A percentile compares a stretch with the other conserved stretches of the same genome.
phyloP scores from a whole-genome alignment of 768 basidiomycete genomes.

The Coprinopsis sp. region DNA sequence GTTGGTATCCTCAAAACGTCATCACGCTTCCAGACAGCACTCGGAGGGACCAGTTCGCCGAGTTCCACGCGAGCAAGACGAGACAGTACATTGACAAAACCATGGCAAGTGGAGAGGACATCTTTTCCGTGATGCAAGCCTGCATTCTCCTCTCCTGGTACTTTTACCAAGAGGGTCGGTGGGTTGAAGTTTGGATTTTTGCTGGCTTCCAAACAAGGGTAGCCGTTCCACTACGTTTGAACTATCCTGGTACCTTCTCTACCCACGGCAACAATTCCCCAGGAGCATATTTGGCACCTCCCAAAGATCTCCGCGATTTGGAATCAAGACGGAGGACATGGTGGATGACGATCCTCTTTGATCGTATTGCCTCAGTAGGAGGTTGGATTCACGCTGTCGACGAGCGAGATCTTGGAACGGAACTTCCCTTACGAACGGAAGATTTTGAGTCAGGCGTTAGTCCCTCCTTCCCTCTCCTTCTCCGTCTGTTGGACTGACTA shows the following conservation, averaged over 20 bases:
- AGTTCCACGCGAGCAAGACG: slow-evolving; percentile 85
- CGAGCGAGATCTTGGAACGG: slow-evolving; percentile 80
- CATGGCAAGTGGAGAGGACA: slow-evolving; percentile 85
- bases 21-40: slow-evolving; percentile 68
- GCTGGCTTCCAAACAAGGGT: slow-evolving; percentile 82
- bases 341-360: slow-evolving; percentile 90
- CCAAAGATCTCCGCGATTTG: slow-evolving; percentile 68
- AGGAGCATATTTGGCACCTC: slow-evolving; percentile 76
- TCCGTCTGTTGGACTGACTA: not conserved
- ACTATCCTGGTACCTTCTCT: slow-evolving; percentile 82
- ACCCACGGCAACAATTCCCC: slow-evolving; percentile 63
- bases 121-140: slow-evolving; percentile 83
- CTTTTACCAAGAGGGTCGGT: slow-evolving; percentile 83
- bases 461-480: slow-evolving; percentile 1
- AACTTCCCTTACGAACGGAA: slow-evolving; percentile 67
- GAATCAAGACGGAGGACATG: slow-evolving; percentile 79
- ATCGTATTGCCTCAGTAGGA: slow-evolving; percentile 74
- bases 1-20: slow-evolving; percentile 72
- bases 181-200: slow-evolving; percentile 92
- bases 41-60: slow-evolving; percentile 80
- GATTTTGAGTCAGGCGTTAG: slow-evolving; percentile 76
- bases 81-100: slow-evolving; percentile 83
- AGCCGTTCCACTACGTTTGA: slow-evolving; percentile 75
- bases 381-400: slow-evolving; percentile 87
- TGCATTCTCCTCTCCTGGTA: slow-evolving; percentile 87